These are phyloP conservation scores for Ailanthus altissimus DNA, from an alignment of 345 rosid genomes.

Conservation along the genomic window DNA sequence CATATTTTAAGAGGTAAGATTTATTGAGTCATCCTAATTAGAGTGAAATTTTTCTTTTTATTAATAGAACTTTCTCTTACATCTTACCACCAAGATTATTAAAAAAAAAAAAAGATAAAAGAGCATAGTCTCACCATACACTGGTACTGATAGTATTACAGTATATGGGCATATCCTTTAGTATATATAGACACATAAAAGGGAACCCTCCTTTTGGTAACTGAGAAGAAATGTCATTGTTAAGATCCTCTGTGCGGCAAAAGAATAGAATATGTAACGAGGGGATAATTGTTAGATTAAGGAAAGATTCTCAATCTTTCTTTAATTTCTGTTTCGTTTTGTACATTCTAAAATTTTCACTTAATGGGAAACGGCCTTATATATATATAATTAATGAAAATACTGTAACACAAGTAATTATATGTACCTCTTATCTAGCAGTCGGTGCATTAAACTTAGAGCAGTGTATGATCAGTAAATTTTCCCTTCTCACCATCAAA, in stretches of 20 bases:
- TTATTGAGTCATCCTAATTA: too few relatives aligned
- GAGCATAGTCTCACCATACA: neutral
- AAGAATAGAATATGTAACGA: conserved; percentile 16
- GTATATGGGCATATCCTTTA: conserved; percentile 1
- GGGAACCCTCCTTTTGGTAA: conserved; percentile 17
- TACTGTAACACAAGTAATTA: neutral
- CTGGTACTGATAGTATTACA: conserved; percentile 5
- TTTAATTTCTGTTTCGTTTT: neutral
- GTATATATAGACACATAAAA: neutral
- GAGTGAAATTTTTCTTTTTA: too few relatives aligned
- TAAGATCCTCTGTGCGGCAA: conserved; percentile 4
- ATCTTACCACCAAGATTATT: neutral
- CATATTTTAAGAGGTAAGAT: too few relatives aligned
- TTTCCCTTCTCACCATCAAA: conserved; percentile 31
- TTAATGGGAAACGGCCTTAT: neutral
- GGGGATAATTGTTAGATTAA: conserved; percentile 10
- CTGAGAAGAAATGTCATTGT: conserved; percentile 16
- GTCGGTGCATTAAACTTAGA: conserved; percentile 22
- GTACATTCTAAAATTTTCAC: conserved; percentile 14
- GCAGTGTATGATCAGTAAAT: conserved; percentile 24
- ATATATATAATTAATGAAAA: neutral
- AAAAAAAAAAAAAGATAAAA: neutral
- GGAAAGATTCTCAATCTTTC: conserved; percentile 34
- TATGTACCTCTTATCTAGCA: conserved; percentile 11
- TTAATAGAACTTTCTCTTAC: neutral